Base-by-base conservation (phyloP, 2,329 filamentous ascomycete species). In the Arthrobotrys pseudoclavata region DNA sequence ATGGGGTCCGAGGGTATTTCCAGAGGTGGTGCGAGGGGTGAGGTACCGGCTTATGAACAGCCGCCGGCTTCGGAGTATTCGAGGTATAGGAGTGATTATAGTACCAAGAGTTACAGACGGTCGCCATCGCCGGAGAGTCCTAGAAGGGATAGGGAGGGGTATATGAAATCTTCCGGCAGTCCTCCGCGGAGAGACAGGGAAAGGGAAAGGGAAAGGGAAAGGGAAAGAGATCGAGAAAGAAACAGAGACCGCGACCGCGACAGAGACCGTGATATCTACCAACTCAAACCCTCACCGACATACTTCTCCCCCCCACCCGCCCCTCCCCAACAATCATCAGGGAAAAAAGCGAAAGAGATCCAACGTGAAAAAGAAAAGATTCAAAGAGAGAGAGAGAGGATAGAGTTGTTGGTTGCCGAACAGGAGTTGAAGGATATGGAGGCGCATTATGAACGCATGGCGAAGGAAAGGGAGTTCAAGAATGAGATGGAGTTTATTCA, bases 391-490 rank as follows among this genome's bases (percentile, higher is more conserved):
- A 61, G 34, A 5, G 68, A 67, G n/a, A 57, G 53, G 47, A 48
- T 69, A 55, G 71, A 68, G 18, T 7, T 61, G 3, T 22, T 31
- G 37, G 63, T 50, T n/a, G 50, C 48, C 4, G 70, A 74, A 29
- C 50, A 47, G 45, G 69, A 75, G 37, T 40, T 75, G 45, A 61
- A 52, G 31, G 63, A 75, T 53, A 15, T 68, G 42, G 52, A 68
- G 53, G 31, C 53, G 3, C 53, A 50, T n/a, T 69, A 69, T 60
- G 37, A 55, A 3, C 22, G 63, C 3, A 1, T 40, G 42, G 37
- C 55, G 24, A 52, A 62, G 47, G 71, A 69, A n/a, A 61, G 55
- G 34, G 55, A 69, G 24, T 40, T 26, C 22, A 34, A 50, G 47
- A 55, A 61, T 26, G 66, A 70, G 29, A 29, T 66, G 29, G 72